Percentiles rank a stretch among this genome's conserved stretches.
Evolutionary conservation across 768 basidiomycete genomes (phyloP).

Genomic region (Rubroboletus satanas): DNA sequence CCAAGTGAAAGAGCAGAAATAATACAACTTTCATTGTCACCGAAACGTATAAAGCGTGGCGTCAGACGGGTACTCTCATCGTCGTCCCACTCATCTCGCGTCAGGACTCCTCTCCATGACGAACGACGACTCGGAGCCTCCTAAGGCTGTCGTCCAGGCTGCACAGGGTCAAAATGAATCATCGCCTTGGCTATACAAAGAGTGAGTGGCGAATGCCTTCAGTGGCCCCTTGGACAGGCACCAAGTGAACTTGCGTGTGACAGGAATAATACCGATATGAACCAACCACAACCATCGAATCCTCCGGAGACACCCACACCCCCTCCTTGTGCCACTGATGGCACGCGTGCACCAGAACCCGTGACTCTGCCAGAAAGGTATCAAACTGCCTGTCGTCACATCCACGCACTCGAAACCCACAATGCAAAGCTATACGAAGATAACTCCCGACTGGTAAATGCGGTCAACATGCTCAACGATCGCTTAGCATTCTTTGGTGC

Average conservation of each 20-base stretch:
- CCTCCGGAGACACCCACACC: slow-evolving; percentile 2
- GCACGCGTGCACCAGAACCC: slow-evolving; percentile 43
- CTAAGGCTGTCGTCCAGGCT: slow-evolving; percentile 12
- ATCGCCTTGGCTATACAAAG: not conserved
- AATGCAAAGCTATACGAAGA: slow-evolving; percentile 38
- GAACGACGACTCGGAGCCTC: slow-evolving; percentile 2
- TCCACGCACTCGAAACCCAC: slow-evolving; percentile 29
- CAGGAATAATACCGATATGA: slow-evolving; percentile 3
- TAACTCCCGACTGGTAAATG: slow-evolving; percentile 32
- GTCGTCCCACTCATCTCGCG: not conserved
- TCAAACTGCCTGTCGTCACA: slow-evolving; percentile 26
- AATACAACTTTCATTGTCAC: slow-evolving; percentile 1
- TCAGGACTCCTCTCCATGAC: slow-evolving; percentile 7
- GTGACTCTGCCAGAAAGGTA: slow-evolving; percentile 34
- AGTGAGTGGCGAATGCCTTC: slow-evolving; percentile 9
- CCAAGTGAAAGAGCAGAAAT: not conserved
- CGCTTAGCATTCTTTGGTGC: slow-evolving; percentile 23
- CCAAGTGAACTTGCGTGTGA: not conserved
- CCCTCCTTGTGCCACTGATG: slow-evolving; percentile 12
- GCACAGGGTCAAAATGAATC: slow-evolving; percentile 1
- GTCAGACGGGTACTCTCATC: not conserved
- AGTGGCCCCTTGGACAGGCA: not conserved
- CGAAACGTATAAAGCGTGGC: slow-evolving; percentile 4
- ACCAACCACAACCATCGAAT: not conserved
- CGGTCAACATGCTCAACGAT: slow-evolving; percentile 30